phyloP scores from a whole-genome alignment of 495 filamentous ascomycete genomes.

The Penicillium manginii region DNA sequence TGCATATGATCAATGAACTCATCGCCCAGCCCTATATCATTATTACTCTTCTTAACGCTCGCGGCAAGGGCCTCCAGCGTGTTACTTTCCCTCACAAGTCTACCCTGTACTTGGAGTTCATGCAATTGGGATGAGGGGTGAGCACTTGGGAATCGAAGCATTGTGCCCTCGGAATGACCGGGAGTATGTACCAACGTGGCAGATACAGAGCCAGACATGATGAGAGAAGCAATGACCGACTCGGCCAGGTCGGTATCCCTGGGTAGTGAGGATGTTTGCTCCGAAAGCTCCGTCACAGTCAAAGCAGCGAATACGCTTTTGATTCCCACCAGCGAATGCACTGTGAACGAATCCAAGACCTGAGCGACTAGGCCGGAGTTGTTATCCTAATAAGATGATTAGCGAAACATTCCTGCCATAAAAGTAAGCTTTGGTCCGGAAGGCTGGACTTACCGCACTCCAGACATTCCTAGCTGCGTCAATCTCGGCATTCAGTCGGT shows the following conservation, averaged over 20 bases:
- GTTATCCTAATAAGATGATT: conserved; percentile 47
- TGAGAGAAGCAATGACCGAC: conserved; percentile 53
- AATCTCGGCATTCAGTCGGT: conserved; percentile 61
- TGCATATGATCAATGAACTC: conserved; percentile 52
- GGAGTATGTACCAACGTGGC: conserved; percentile 55
- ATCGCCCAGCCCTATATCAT: conserved; percentile 59
- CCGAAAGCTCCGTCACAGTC: conserved; percentile 45
- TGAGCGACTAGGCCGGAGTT: conserved; percentile 60
- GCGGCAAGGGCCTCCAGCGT: conserved; percentile 42
- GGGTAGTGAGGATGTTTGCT: conserved; percentile 42
- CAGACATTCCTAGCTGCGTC: conserved; percentile 60
- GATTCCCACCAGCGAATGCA: conserved; percentile 47
- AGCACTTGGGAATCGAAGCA: conserved; percentile 37
- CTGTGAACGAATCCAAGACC: conserved; percentile 50
- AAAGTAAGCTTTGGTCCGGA: not conserved
- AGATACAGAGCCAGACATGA: conserved; percentile 57
- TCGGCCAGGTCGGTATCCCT: conserved; percentile 49
- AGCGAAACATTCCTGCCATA: not conserved
- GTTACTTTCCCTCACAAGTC: conserved; percentile 37
- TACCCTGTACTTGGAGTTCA: conserved; percentile 50
- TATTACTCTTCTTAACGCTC: conserved; percentile 54
- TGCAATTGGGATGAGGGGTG: conserved; percentile 24
- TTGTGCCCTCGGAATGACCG: conserved; percentile 45
- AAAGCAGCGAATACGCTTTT: conserved; percentile 52
- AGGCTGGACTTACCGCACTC: conserved; percentile 53